Percentiles rank a stretch among this genome's conserved stretches.
phyloP scores from a whole-genome alignment of 495 filamentous ascomycete species.

The Aspergillus bridgeri region DNA sequence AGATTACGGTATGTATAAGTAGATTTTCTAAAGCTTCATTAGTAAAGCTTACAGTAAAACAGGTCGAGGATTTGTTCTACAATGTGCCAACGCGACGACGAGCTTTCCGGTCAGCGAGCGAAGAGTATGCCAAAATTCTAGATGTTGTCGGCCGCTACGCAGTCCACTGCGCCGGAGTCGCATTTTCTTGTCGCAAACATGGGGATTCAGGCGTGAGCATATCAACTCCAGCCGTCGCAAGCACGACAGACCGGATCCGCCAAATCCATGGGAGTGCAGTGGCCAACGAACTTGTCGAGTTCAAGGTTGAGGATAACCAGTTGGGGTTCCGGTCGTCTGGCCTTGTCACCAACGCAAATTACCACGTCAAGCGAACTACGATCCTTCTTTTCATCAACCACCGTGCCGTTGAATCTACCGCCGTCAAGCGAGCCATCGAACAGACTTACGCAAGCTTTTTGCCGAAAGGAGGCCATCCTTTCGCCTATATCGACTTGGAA shows the following conservation, averaged over 20 bases:
- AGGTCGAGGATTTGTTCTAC: conserved; percentile 97
- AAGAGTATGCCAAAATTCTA: conserved; percentile 97
- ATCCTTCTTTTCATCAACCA: conserved; percentile 97
- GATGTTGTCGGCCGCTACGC: conserved; percentile 93
- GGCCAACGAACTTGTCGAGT: conserved; percentile 84
- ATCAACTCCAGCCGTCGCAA: conserved; percentile 68
- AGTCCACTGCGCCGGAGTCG: conserved; percentile 87
- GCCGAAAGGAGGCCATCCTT: conserved; percentile 93
- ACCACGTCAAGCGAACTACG: conserved; percentile 86
- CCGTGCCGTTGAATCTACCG: conserved; percentile 88
- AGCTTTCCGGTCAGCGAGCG: conserved; percentile 86
- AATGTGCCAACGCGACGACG: conserved; percentile 85
- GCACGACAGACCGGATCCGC: conserved; percentile 75
- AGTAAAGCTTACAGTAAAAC: conserved; percentile 9
- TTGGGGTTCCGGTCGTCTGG: conserved; percentile 82
- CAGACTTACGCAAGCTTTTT: conserved; percentile 87
- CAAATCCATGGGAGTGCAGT: conserved; percentile 84
- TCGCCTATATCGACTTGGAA: conserved; percentile 87
- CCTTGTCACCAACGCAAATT: conserved; percentile 90
- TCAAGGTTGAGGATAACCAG: conserved; percentile 66
- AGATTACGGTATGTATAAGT: conserved; percentile 70
- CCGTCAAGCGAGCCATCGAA: conserved; percentile 86
- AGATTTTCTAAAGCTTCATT: neutral
- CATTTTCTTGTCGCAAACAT: conserved; percentile 95
- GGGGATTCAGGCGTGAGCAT: conserved; percentile 82